Conservation (phyloP, 495 filamentous ascomycete genomes). For the Talaromyces borbonicus region DNA sequence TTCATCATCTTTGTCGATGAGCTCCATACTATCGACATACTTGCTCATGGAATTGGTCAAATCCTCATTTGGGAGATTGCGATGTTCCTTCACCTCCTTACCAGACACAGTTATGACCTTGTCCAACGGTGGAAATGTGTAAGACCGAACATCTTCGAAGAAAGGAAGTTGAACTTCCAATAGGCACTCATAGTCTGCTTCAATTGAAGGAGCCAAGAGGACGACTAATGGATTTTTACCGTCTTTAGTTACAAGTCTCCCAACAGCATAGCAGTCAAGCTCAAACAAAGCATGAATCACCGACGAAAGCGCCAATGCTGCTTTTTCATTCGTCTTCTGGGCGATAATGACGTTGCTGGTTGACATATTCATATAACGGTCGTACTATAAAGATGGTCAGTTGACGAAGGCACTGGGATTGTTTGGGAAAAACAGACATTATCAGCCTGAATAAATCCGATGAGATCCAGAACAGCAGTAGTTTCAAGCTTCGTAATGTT, state of each 20-base stretch:
- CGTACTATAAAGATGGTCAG: conserved; percentile 49
- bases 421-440: conserved; percentile 44
- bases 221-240: conserved; percentile 64
- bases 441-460: conserved; percentile 73
- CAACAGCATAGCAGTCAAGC: conserved; percentile 77
- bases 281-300: conserved; percentile 84
- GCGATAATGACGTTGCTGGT: conserved; percentile 64
- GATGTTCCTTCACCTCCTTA: conserved; percentile 71
- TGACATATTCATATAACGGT: conserved; percentile 77
- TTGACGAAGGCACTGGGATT: conserved; percentile 3
- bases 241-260: conserved; percentile 75
- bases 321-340: conserved; percentile 61
- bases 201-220: conserved; percentile 74
- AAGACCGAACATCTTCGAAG: conserved; percentile 79
- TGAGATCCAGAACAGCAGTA: conserved; percentile 57
- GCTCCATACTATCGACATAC: conserved; percentile 91
- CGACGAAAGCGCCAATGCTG: conserved; percentile 75
- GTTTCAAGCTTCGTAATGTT: conserved; percentile 77
- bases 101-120: conserved; percentile 83
- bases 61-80: conserved; percentile 70
- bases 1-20: conserved; percentile 59
- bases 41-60: conserved; percentile 73
- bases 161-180: conserved; percentile 92
- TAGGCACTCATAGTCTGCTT: conserved; percentile 76
- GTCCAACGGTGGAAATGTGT: conserved; percentile 85